phyloP scores from a whole-genome alignment of 2,329 filamentous ascomycete species.

The Pseudocercospora fijiensis region DNA sequence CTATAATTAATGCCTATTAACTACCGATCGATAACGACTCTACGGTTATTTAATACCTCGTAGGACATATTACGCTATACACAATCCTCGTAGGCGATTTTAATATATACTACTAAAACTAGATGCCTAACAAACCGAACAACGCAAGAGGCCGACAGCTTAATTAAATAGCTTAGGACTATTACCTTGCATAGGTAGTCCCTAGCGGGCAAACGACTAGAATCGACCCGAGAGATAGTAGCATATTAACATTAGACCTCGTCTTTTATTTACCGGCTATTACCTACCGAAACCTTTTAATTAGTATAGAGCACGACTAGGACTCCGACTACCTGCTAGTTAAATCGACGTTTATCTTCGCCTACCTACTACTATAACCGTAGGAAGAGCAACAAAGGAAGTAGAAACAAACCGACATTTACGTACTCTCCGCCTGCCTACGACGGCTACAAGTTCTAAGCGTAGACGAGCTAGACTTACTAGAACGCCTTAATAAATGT shows the following conservation, averaged over 20 bases:
- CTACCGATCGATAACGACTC: no score
- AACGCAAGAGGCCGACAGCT: neutral
- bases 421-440: neutral
- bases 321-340: neutral
- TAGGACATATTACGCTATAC: no score
- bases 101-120: no score
- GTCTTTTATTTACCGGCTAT: neutral
- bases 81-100: no score
- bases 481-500: no score
- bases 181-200: neutral
- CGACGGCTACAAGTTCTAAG: neutral
- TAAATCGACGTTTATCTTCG: neutral
- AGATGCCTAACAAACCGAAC: neutral
- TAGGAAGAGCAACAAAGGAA: neutral
- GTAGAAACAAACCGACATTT: neutral
- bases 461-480: neutral
- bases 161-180: neutral
- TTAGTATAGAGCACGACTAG: no score
- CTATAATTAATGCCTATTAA: neutral
- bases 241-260: neutral
- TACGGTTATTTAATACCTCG: no score
- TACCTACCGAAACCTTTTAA: neutral
- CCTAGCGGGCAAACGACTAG: neutral
- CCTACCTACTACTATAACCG: neutral
- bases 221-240: neutral